Evolutionary conservation across 2,329 filamentous ascomycete species (phyloP), one percentile per base, ranked within the genome.

Genomic region (Penicillium sp.): DNA sequence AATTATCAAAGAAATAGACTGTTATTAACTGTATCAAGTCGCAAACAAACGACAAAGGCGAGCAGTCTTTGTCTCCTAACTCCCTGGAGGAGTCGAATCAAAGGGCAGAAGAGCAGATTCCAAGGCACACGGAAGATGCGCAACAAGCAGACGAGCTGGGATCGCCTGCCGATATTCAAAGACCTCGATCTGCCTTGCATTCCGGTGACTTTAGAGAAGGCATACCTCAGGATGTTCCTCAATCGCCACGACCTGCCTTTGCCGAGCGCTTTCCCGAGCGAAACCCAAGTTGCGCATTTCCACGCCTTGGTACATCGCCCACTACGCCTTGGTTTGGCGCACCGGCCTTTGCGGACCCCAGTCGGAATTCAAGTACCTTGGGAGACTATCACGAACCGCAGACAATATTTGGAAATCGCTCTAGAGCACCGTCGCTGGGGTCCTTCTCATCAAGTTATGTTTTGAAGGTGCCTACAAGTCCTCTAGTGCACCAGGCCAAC

Each of bases 391-490:
- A 49, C 15, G 59, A 61, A 39, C 56, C 55, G 18, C 39, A 42
- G 26, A 10, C 37, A 44, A 21, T 18, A 53, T 12, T 46, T 55
- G 43, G 34, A 57, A 54, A 59, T 43, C 66, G 68, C 39, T 78
- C 80, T 0, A 72, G 78, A 18, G 75, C 80, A 15, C 86, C 87
- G 7, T 86, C 85, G 1, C 66, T 88, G 8, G 87, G 86, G 3
- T 91, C 90, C 1, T 79, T 89, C 12, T 87, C 89, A 0, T 88
- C 86, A 2, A 91, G 85, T 62, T 97, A 96, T 69, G 81, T 89
- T 26, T 88, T 96, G 55, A 88, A 93, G 72, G 84, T 90, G 2
- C 93, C 94, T 0, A 97, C 94, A 2, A 97, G 92, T 64, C 94
- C 94, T 12, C 78, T 99, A 9, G 92, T 95, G 1, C 87, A 97